Conservation (phyloP, 116 monocot species). For the Papilionanthe hybrid region DNA sequence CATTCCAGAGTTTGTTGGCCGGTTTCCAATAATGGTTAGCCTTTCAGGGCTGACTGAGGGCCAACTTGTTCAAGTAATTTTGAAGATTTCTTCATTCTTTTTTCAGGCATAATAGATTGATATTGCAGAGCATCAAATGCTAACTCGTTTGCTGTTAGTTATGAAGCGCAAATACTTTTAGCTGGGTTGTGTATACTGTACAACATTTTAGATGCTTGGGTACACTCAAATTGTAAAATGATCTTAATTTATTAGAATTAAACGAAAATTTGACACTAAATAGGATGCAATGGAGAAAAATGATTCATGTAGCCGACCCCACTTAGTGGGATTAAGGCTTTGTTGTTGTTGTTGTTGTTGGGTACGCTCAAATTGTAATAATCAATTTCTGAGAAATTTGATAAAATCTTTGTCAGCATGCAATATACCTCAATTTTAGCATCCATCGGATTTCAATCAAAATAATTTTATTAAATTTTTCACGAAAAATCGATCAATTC, state of each 20-base stretch:
- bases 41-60: constrained; percentile 72
- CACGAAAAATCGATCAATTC: no score
- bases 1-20: constrained; percentile 97
- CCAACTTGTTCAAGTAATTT: constrained; percentile 80
- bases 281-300: no score
- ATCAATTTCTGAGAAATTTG: no score
- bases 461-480: no score
- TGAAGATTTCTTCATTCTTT: neutral
- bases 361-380: neutral
- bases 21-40: constrained; percentile 88
- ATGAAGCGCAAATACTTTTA: neutral
- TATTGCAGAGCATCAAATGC: neutral
- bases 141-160: neutral
- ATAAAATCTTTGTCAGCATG: no score
- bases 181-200: neutral
- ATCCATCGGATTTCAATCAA: no score
- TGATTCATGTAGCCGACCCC: no score
- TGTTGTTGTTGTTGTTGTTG: no score
- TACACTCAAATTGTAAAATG: neutral
- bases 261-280: no score
- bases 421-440: no score
- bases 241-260: no score
- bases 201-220: neutral
- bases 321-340: no score
- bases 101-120: neutral